phyloP scores from a whole-genome alignment of 1,139 yeast genomes.

The Suzukiozyma palmioleophila region DNA sequence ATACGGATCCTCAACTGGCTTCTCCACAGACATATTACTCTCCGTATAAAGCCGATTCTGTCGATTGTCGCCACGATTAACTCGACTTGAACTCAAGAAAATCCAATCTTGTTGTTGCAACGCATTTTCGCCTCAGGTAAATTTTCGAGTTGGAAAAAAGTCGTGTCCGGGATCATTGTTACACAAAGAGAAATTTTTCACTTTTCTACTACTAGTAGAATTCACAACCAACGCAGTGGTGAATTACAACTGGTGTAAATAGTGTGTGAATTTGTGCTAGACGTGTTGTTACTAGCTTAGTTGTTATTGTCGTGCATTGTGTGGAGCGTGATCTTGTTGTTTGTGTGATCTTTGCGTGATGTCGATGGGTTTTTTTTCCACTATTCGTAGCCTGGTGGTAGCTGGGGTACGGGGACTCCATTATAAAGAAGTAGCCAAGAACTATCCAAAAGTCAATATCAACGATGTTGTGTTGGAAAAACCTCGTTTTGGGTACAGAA shows the following conservation, averaged over 20 bases:
- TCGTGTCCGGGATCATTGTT: slow-evolving; percentile 1
- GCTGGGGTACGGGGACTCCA: slow-evolving; percentile 23
- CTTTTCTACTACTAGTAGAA: too few relatives aligned
- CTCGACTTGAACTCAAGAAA: slow-evolving; percentile 1
- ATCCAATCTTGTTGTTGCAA: neutral
- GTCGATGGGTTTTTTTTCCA: slow-evolving; percentile 8
- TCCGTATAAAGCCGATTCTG: neutral
- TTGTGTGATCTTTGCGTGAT: too few relatives aligned
- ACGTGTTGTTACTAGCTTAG: too few relatives aligned
- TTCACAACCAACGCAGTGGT: too few relatives aligned
- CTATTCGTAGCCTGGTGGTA: slow-evolving; percentile 8
- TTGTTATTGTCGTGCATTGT: too few relatives aligned
- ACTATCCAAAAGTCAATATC: slow-evolving; percentile 39
- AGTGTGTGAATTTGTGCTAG: too few relatives aligned
- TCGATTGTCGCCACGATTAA: neutral
- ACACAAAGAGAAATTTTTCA: slow-evolving; percentile 13
- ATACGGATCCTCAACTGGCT: slow-evolving; percentile 51
- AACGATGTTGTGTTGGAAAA: slow-evolving; percentile 36
- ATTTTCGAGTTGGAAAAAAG: neutral
- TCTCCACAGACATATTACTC: slow-evolving; percentile 1
- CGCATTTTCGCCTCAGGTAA: neutral
- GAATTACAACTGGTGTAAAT: too few relatives aligned
- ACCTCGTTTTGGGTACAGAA: slow-evolving; percentile 38
- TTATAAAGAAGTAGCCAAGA: slow-evolving; percentile 26
- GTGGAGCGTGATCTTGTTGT: too few relatives aligned